Evolutionary conservation across 2,329 filamentous ascomycete species (phyloP).

Genomic region (Meredithiella fracta): DNA sequence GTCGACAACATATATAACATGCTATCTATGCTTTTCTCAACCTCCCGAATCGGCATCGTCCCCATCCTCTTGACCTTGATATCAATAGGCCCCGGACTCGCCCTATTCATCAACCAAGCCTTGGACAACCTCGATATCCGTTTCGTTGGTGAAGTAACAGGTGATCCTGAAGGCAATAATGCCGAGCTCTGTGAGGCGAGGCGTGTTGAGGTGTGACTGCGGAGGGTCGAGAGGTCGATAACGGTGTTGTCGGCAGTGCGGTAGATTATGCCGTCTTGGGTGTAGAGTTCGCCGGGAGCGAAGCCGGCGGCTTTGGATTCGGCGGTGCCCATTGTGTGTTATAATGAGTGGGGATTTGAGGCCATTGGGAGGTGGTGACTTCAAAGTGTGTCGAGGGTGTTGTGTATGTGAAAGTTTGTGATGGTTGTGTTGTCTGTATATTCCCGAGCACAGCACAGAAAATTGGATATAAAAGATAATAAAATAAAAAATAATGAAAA

Average conservation of each 20-base stretch:
- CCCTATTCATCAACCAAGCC: neutral
- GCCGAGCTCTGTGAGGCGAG: neutral
- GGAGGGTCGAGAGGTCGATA: slow-evolving; percentile 4
- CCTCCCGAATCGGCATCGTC: neutral
- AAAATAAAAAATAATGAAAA: neutral
- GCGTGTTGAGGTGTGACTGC: neutral
- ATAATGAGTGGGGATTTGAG: neutral
- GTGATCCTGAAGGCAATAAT: too few relatives aligned
- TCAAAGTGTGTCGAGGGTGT: neutral
- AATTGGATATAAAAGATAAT: neutral
- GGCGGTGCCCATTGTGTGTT: slow-evolving; percentile 9
- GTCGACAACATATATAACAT: neutral
- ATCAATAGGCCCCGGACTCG: neutral
- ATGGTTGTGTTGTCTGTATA: too few relatives aligned
- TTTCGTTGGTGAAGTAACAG: neutral
- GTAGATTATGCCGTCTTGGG: slow-evolving; percentile 9
- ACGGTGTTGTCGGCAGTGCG: slow-evolving; percentile 3
- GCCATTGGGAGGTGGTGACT: neutral
- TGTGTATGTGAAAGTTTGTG: too few relatives aligned
- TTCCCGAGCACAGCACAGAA: too few relatives aligned
- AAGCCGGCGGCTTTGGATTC: slow-evolving; percentile 7
- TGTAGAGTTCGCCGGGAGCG: slow-evolving; percentile 8
- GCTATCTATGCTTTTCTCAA: slow-evolving; percentile 1
- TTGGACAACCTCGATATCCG: neutral
- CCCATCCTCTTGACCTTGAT: too few relatives aligned